These are phyloP conservation scores for Backusella tarrabulga DNA, from an alignment of 192 early-diverging fungal genomes.

Conservation along the genomic window DNA sequence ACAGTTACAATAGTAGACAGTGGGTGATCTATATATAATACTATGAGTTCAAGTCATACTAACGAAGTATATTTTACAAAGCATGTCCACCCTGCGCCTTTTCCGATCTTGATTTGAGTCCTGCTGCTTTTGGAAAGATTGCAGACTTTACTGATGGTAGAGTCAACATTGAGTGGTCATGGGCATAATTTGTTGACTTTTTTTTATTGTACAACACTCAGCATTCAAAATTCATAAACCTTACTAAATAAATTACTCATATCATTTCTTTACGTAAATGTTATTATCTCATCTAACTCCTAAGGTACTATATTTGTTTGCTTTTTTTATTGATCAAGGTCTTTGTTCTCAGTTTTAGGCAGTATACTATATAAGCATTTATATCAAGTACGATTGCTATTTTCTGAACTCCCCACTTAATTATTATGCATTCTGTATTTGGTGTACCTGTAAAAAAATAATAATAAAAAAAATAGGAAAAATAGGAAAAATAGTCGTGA, in stretches of 20 bases:
- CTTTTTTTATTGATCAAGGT: neutral
- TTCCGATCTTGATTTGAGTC: constrained; percentile 47
- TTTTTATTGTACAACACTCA: neutral
- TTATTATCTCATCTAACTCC: neutral
- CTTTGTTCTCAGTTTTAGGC: neutral
- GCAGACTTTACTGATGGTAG: constrained; percentile 30
- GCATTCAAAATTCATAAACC: neutral
- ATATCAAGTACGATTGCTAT: neutral
- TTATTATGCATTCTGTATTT: constrained; percentile 1
- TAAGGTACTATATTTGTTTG: neutral
- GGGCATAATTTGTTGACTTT: neutral
- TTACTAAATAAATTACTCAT: neutral
- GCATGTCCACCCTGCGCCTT: constrained; percentile 45
- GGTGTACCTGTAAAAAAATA: neutral
- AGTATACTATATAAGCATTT: neutral
- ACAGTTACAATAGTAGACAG: constrained; percentile 51
- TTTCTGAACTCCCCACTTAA: neutral
- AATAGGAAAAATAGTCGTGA: neutral
- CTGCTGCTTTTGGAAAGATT: constrained; percentile 42
- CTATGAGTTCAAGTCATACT: neutral
- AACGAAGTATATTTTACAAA: neutral
- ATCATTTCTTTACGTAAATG: neutral
- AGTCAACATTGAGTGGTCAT: constrained; percentile 41
- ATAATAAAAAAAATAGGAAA: no score
- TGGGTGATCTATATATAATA: neutral